Evolutionary conservation across 306 rosid genomes (phyloP).

Genomic region (Medicago lupulina): DNA sequence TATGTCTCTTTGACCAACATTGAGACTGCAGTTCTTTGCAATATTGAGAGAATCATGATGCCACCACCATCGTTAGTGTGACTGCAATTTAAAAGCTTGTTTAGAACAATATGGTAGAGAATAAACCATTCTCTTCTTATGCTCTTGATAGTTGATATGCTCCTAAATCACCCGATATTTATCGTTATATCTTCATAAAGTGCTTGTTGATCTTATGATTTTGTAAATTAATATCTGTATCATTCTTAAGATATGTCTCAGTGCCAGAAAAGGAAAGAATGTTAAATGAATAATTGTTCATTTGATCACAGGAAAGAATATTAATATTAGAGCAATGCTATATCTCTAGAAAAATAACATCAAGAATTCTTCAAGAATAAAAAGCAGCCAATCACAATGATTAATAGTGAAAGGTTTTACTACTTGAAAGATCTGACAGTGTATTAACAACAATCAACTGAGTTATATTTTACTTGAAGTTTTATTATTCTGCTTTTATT

Average conservation of each 20-base stretch:
- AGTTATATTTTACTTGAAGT: conserved; percentile 2
- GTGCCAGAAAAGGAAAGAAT: not conserved
- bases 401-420: not conserved
- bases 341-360: no score
- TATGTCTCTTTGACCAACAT: not conserved
- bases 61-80: not conserved
- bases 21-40: not conserved
- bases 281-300: not conserved
- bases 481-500: conserved; percentile 23
- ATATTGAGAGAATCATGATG: not conserved
- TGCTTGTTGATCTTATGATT: conserved; percentile 26
- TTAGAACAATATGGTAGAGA: conserved; percentile 29
- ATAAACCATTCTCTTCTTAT: conserved; percentile 6
- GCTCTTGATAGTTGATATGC: conserved; percentile 31
- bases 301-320: not conserved
- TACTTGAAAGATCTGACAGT: not conserved
- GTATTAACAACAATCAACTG: not conserved
- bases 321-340: no score
- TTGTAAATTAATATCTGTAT: conserved; percentile 12
- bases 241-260: conserved; percentile 18
- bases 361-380: no score
- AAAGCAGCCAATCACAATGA: no score
- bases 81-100: not conserved
- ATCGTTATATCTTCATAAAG: conserved; percentile 28
- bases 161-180: conserved; percentile 33